A percentile compares a stretch with the other conserved stretches of the same genome.
These are phyloP conservation scores for Limonium bicolor DNA, from an alignment of 148 eudicot genomes.

Conservation along the genomic window DNA sequence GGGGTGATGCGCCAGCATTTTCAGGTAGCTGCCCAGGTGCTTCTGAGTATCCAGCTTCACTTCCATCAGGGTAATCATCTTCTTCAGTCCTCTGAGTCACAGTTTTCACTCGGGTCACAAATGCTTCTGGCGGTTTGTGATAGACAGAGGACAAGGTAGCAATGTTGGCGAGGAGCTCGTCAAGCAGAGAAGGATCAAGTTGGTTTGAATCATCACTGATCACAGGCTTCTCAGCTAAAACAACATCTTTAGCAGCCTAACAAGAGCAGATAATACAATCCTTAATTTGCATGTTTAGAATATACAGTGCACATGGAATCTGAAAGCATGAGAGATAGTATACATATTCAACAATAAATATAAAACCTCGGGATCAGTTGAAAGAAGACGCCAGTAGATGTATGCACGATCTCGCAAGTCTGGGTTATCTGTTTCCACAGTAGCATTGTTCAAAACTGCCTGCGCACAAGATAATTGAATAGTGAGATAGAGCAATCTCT, in stretches of 20 bases:
- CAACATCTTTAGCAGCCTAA: conserved; percentile 98
- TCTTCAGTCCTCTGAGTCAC: conserved; percentile 62
- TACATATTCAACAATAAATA: not conserved
- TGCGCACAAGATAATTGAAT: conserved; percentile 18
- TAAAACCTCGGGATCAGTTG: conserved; percentile 94
- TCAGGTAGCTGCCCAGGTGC: conserved; percentile 46
- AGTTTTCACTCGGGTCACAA: conserved; percentile 82
- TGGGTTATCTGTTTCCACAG: conserved; percentile 98
- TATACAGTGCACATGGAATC: too few relatives aligned
- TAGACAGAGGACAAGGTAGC: conserved; percentile 92
- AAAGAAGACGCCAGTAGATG: conserved; percentile 98
- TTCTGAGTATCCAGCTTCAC: conserved; percentile 59
- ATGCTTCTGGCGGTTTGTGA: conserved; percentile 94
- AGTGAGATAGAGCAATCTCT: too few relatives aligned
- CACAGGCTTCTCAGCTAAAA: conserved; percentile 96
- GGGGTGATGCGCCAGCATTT: conserved; percentile 48
- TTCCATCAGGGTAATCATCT: conserved; percentile 75
- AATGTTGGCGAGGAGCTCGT: conserved; percentile 90
- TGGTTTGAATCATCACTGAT: conserved; percentile 93
- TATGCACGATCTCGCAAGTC: conserved; percentile 96
- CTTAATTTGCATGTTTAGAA: too few relatives aligned
- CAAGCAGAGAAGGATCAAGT: conserved; percentile 88
- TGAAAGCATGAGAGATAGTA: not conserved
- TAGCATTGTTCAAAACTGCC: conserved; percentile 98
- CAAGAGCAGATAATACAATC: not conserved